Evolutionary conservation across 179 eudicot genomes (phyloP).

Genomic region (Gypsophila paniculata): DNA sequence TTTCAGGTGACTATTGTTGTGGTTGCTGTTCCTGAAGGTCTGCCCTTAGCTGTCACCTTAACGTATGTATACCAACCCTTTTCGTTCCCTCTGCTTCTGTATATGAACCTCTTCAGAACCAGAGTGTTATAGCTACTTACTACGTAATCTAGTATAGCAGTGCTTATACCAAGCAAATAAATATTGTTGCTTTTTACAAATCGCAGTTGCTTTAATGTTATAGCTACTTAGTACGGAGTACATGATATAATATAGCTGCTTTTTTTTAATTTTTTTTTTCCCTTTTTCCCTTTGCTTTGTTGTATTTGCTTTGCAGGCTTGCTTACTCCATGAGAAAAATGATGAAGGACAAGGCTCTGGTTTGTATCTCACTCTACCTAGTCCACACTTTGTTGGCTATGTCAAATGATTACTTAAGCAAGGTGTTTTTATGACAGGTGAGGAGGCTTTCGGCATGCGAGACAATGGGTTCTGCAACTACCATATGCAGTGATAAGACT

Average conservation of each 20-base stretch:
- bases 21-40: slow-evolving; percentile 98
- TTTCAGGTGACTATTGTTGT: slow-evolving; percentile 91
- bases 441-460: slow-evolving; percentile 96
- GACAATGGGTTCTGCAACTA: slow-evolving; percentile 98
- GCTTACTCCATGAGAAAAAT: slow-evolving; percentile 97
- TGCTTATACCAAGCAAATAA: no score
- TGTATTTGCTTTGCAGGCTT: slow-evolving; percentile 46
- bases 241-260: no score
- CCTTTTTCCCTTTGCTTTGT: not conserved
- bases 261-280: no score
- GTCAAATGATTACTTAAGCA: not conserved
- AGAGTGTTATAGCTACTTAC: no score
- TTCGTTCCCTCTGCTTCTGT: not conserved
- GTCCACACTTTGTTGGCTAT: not conserved
- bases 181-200: no score
- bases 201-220: no score
- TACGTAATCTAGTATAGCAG: no score
- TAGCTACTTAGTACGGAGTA: no score
- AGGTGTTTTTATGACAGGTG: slow-evolving; percentile 45
- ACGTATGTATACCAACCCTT: slow-evolving; percentile 54
- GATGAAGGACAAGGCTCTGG: slow-evolving; percentile 98
- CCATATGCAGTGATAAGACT: slow-evolving; percentile 95
- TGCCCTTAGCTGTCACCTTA: slow-evolving; percentile 94
- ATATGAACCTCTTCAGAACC: not conserved
- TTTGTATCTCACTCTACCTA: slow-evolving; percentile 30